phyloP scores from a whole-genome alignment of 2,329 filamentous ascomycete species.

The Stachybotrys echinatus region DNA sequence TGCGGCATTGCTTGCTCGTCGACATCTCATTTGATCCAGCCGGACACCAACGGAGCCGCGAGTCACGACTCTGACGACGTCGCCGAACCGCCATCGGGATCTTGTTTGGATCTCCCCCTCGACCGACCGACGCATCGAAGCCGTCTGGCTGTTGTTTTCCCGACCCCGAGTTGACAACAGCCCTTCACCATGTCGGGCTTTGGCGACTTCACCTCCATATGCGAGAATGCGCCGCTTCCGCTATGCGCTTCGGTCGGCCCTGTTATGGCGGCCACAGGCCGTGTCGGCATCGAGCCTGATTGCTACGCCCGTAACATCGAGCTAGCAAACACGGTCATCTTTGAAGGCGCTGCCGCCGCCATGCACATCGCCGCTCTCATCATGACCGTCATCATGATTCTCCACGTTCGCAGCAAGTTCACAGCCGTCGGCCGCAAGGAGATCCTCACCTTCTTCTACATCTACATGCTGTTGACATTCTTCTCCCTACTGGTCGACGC shows the following conservation, averaged over 20 bases:
- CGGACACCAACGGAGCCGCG: no score
- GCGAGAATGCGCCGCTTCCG: slow-evolving; percentile 77
- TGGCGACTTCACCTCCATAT: slow-evolving; percentile 85
- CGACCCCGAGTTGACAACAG: neutral
- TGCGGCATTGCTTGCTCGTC: no score
- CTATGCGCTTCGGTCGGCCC: slow-evolving; percentile 82
- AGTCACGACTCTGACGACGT: no score
- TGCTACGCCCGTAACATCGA: slow-evolving; percentile 96
- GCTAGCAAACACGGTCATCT: slow-evolving; percentile 96
- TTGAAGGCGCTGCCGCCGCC: slow-evolving; percentile 84
- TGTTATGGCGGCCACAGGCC: slow-evolving; percentile 60
- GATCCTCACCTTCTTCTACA: slow-evolving; percentile 89
- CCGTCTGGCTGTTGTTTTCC: neutral
- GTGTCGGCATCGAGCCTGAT: slow-evolving; percentile 75
- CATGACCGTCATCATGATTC: slow-evolving; percentile 96
- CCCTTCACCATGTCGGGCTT: slow-evolving; percentile 65
- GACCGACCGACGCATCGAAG: neutral
- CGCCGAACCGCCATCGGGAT: no score
- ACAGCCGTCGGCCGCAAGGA: slow-evolving; percentile 81
- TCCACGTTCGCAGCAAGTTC: slow-evolving; percentile 96
- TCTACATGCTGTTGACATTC: slow-evolving; percentile 87
- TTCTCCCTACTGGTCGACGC: slow-evolving; percentile 87
- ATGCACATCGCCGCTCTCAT: slow-evolving; percentile 85
- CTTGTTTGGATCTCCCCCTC: neutral
- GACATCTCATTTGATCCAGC: no score